Conservation (phyloP, 108 stramenopile species). For the Fistulifera solaris region DNA sequence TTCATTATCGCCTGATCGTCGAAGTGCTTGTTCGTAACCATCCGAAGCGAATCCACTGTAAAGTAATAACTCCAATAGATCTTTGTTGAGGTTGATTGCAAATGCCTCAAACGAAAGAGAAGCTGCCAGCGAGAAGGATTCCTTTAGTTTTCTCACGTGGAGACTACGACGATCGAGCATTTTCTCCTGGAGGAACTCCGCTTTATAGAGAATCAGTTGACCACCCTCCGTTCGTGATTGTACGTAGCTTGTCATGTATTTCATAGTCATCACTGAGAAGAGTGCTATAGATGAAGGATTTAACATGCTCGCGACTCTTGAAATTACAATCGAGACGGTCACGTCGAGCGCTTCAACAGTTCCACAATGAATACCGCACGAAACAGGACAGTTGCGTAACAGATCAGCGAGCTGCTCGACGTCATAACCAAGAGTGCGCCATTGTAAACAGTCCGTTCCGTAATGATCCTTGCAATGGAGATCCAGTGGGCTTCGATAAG, state of each 20-base stretch:
- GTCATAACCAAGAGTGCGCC: conserved; percentile 30
- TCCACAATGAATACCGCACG: conserved; percentile 33
- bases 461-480: conserved; percentile 23
- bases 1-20: neutral
- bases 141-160: neutral
- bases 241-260: conserved; percentile 8
- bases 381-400: conserved; percentile 25
- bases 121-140: neutral
- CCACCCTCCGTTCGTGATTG: neutral
- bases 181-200: neutral
- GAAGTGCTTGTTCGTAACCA: neutral
- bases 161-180: neutral
- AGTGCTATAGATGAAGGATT: conserved; percentile 2
- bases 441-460: conserved; percentile 24
- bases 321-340: conserved; percentile 5
- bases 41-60: neutral
- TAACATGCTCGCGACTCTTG: conserved; percentile 15
- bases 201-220: neutral
- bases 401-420: conserved; percentile 14
- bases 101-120: neutral
- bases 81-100: neutral
- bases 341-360: conserved; percentile 13
- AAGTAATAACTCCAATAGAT: neutral
- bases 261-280: neutral
- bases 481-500: conserved; percentile 35